Conservation (phyloP, 257 asterid species). For the Mitragyna speciosa region DNA sequence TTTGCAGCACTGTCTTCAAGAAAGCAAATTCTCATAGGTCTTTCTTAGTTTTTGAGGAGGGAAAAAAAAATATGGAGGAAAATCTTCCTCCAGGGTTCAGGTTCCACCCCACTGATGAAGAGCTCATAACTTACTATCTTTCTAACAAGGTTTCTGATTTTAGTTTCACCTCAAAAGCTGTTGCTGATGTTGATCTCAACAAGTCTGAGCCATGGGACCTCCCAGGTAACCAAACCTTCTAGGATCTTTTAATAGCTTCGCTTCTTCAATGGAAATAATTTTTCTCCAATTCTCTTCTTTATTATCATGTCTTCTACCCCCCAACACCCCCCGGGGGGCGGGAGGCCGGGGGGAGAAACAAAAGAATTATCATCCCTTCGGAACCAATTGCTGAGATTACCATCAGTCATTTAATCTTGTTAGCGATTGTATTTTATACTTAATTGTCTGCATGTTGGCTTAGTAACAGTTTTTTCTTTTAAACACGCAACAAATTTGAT, state of each 20-base stretch:
- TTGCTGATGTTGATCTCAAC: conserved; percentile 71
- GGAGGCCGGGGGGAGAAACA: too few species aligned
- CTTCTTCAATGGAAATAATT: neutral
- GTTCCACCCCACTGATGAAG: conserved; percentile 89
- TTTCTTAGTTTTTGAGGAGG: neutral
- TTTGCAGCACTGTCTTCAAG: neutral
- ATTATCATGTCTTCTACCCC: too few species aligned
- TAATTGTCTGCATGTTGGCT: neutral
- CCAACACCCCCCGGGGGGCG: too few species aligned
- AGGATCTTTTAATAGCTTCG: too few species aligned
- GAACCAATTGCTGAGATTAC: neutral
- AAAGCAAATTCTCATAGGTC: neutral
- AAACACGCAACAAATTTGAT: neutral
- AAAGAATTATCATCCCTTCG: too few species aligned
- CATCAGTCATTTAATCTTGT: neutral
- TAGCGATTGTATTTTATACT: neutral
- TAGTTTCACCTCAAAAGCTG: conserved; percentile 50
- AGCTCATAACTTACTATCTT: conserved; percentile 66
- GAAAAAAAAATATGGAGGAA: conserved; percentile 55
- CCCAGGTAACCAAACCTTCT: conserved; percentile 52
- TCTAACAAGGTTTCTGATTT: conserved; percentile 58
- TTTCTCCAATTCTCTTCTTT: neutral
- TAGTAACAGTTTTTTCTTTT: neutral
- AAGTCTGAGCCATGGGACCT: conserved; percentile 95
- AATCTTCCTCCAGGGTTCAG: conserved; percentile 85